phyloP scores from a whole-genome alignment of 169 alveolate species.

The Plasmodium ovale region DNA sequence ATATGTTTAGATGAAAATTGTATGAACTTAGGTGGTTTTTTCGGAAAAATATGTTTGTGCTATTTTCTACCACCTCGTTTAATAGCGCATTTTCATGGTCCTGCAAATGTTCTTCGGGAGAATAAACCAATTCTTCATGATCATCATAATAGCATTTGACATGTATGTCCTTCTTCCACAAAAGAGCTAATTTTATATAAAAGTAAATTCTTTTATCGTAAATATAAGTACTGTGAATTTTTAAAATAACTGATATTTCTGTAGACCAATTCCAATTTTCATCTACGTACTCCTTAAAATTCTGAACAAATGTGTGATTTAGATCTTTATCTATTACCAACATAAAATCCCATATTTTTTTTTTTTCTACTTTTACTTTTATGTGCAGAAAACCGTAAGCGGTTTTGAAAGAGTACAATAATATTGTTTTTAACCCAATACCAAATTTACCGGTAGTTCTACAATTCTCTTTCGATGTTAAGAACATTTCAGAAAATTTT shows the following conservation, averaged over 20 bases:
- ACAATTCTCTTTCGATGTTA: slow-evolving; percentile 71
- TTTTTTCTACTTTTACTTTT: slow-evolving; percentile 63
- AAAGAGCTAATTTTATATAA: slow-evolving; percentile 59
- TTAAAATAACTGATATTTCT: slow-evolving; percentile 73
- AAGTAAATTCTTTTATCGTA: slow-evolving; percentile 33
- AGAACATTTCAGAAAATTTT: slow-evolving; percentile 69
- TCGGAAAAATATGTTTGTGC: slow-evolving; percentile 12
- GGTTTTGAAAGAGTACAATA: slow-evolving; percentile 68
- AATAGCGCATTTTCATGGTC: slow-evolving; percentile 11
- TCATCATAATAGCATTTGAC: slow-evolving; percentile 23
- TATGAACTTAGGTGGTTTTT: slow-evolving; percentile 34
- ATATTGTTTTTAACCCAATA: slow-evolving; percentile 68
- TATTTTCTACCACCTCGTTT: slow-evolving; percentile 5
- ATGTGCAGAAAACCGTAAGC: slow-evolving; percentile 76
- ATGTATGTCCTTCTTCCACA: slow-evolving; percentile 69
- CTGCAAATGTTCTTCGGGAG: not conserved
- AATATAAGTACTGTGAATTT: slow-evolving; percentile 48
- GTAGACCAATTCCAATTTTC: slow-evolving; percentile 68
- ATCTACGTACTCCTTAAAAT: slow-evolving; percentile 69
- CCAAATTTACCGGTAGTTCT: slow-evolving; percentile 75
- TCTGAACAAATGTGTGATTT: slow-evolving; percentile 73
- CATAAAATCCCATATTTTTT: slow-evolving; percentile 75
- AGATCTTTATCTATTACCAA: slow-evolving; percentile 71
- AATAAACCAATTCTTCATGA: slow-evolving; percentile 25
- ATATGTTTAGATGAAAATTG: slow-evolving; percentile 39